Base-by-base conservation (phyloP, 225 moss, liverwort and hornwort species). In the Bryum argenteum region DNA sequence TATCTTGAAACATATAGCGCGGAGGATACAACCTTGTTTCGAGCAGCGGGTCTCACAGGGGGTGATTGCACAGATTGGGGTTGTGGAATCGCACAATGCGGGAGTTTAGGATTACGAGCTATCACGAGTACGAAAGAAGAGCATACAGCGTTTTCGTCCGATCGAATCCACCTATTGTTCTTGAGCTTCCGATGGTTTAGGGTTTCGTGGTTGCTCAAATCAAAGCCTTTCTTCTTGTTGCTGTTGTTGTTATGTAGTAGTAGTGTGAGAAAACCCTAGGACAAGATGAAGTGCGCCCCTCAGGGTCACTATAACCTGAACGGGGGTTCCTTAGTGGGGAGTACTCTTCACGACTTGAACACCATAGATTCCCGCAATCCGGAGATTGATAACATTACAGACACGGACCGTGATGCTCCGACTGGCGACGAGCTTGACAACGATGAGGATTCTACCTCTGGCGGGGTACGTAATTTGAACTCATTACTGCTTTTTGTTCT, bases 401-500 rank as follows among this genome's bases (percentile, higher is more conserved):
- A 90, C 67, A 80, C 84, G 71, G 93, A 93, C 60, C 79, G 89
- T 76, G 93, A 97, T 75, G 81, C 82, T 37, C 82, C 90, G 12
- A 86, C 81, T 5, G 85, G 75, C 9, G 91, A 93, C 80, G 91
- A 91, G 74, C 83, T 97, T 76, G 96, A 94, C 71, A 93, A 97
- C 61, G 96, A 96, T 33, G 93, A 97, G 69, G 96, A 94, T 81
- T 97, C 96, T 55, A 94, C 86, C 41, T 97, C 96, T 26, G 94
- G 89, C 83, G 96, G 93, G 90, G 74, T 91, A 65, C 55, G 15
- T 28, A 9, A 66, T 40, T 61, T 66, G 61, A 39, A 23, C 60
- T 10, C 66, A 13, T 15, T 48, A 17, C 48, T 48, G 57, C 65
- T 70, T 16, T 8, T 71, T 52, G n/a, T 13, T 24, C 11, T n/a